Base-by-base conservation (phyloP, 768 basidiomycete genomes). In the Auriscalpium microsporum region DNA sequence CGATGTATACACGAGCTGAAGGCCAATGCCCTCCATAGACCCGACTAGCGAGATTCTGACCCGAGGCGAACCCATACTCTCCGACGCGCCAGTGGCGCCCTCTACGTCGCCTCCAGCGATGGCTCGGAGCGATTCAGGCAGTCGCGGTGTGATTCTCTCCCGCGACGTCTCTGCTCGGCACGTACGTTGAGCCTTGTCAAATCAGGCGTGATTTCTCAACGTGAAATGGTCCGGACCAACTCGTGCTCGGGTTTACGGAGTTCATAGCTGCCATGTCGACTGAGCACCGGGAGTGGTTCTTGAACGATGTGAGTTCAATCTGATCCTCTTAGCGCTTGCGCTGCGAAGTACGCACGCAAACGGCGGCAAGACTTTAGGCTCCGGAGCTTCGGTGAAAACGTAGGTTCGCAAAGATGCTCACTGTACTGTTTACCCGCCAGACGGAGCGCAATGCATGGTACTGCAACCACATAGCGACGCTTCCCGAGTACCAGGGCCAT, bases 101-200 rank as follows among this genome's bases (percentile, higher is more conserved):
- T 53, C 28, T 53, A 53, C 19, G 11, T 45, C 19, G 53, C 53
- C 11, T 33, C 53, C 8, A 28, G 28, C 28, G 16, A 8, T 33
- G 52, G 37, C 16, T 3, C 10, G 28, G 28, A 44, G 52, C 23
- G 45, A 53, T 53, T 16, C 28, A 45, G 34, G 28, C 53, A 5
- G 16, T 53, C 35, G 53, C 28, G 45, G 28, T 53, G n/a, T 53
- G 53, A 45, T 53, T 53, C 19, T 33, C 44, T 8, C 53, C 53
- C 2, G 53, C 45, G 7, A 16, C 45, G 17, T 19, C 16, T 8
- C 42, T 53, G 42, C 46, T 45, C 35, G 23, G 42, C 11, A 53
- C 45, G 53, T 53, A 45, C 10, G 10, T 28, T 28, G 17, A 13
- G 14, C 40, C 40, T 13, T 42, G 40, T 42, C 14, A 42, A 17